phyloP scores from a whole-genome alignment of 768 basidiomycete species.

The Ephemerocybe angulata region DNA sequence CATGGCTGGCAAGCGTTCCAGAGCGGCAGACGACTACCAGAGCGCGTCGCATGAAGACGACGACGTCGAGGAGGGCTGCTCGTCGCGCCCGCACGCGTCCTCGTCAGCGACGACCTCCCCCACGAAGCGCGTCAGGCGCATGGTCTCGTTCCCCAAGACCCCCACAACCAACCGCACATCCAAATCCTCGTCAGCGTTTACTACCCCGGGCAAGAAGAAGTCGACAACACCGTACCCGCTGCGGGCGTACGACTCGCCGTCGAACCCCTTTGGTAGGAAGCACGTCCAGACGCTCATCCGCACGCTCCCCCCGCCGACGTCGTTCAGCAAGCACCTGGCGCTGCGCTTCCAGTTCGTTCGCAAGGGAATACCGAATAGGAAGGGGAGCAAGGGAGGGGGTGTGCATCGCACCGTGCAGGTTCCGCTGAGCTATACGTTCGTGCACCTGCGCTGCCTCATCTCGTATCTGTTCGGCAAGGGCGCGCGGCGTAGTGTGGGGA shows the following conservation, averaged over 20 bases:
- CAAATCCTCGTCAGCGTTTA: slow-evolving; percentile 6
- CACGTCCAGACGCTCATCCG: slow-evolving; percentile 38
- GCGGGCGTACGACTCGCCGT: slow-evolving; percentile 62
- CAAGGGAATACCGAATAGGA: slow-evolving; percentile 19
- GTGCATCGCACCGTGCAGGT: slow-evolving; percentile 66
- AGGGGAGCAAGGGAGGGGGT: slow-evolving; percentile 34
- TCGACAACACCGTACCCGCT: slow-evolving; percentile 40
- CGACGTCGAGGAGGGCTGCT: not conserved
- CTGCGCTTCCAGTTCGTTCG: slow-evolving; percentile 61
- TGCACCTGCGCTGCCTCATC: slow-evolving; percentile 59
- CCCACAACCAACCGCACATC: not conserved
- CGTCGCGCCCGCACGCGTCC: not conserved
- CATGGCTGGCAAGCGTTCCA: too few relatives aligned
- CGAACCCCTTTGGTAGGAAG: slow-evolving; percentile 65
- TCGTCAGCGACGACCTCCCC: not conserved
- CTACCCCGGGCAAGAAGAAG: slow-evolving; percentile 20
- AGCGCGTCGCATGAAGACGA: not conserved
- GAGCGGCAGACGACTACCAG: not conserved
- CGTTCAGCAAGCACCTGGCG: slow-evolving; percentile 58
- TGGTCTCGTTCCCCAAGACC: not conserved
- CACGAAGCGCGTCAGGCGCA: not conserved
- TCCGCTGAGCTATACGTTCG: slow-evolving; percentile 66
- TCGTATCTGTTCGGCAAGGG: slow-evolving; percentile 52
- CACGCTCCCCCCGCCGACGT: slow-evolving; percentile 39
- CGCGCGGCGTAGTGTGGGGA: slow-evolving; percentile 2